Base-by-base conservation (phyloP, 331 rosid species). In the Cydonia oblonga region DNA sequence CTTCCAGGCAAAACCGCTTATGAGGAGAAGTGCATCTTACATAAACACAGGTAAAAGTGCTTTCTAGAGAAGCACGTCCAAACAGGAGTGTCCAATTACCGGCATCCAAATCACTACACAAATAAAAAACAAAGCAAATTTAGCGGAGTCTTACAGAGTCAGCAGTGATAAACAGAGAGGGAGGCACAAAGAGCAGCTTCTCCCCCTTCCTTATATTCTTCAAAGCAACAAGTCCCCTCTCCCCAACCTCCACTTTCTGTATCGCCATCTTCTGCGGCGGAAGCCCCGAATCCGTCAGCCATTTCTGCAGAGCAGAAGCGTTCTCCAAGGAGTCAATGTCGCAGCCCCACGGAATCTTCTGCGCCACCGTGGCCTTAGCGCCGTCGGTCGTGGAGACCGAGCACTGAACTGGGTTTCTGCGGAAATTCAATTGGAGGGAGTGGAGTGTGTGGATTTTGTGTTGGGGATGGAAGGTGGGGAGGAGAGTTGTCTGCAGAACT, bases 241-340 rank as follows among this genome's bases (percentile, higher is more conserved):
- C 97, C 28, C 98, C 98, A 2, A 93, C 96, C 3, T 89, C 82
- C 56, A 93, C 97, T 79, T 75, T 91, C 42, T 86, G 75, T 19
- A 93, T 87, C 6, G 73, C 87, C 97, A 93, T 93, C 83, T 91
- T 93, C 97, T 93, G 98, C 4, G 85, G 84, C 1, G 97, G 98
- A 44, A 93, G 96, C 1, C 97, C 97, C 1, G 91, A 87, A 2
- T 78, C 76, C 3, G 96, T 86, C 76, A 93, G 73, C 98, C 98
- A 93, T 61, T 57, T 81, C 86, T 86, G 87, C 82, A 91, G 73
- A 61, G 87, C 93, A 3, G 96, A 85, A 3, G 97, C 90, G 57
- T 83, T 93, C 57, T 86, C 98, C 54, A 85, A 14, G 3, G 98
- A 91, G 60, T 93, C 97, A 64, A 73, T 84, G 4, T 91, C 98